These are phyloP conservation scores for Ogataea chonburiensis DNA, from an alignment of 805 yeast genomes.

Conservation along the genomic window DNA sequence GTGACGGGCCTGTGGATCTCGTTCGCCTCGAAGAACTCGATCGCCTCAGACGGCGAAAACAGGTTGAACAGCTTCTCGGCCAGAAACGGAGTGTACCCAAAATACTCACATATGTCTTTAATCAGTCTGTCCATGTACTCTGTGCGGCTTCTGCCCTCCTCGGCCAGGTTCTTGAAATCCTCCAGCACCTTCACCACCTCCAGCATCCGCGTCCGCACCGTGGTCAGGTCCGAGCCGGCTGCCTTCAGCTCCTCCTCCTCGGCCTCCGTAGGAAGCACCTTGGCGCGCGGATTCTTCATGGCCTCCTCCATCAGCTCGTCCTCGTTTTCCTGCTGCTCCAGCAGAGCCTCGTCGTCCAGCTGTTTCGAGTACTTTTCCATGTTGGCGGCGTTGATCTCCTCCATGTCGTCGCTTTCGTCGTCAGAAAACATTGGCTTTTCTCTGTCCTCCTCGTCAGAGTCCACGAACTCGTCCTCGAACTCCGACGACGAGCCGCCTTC, in stretches of 20 bases:
- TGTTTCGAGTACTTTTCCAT: conserved; percentile 75
- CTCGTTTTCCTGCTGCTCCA: conserved; percentile 62
- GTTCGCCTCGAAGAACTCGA: conserved; percentile 98
- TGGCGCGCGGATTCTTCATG: conserved; percentile 67
- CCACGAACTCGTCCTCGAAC: conserved; percentile 33
- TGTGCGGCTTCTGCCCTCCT: conserved; percentile 81
- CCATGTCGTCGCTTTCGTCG: conserved; percentile 68
- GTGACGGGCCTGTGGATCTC: conserved; percentile 96
- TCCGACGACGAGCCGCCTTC: conserved; percentile 48
- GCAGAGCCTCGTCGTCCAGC: conserved; percentile 58
- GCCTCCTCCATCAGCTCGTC: conserved; percentile 59
- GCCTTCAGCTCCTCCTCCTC: conserved; percentile 56
- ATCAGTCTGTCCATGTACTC: conserved; percentile 79
- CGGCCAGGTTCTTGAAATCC: conserved; percentile 78
- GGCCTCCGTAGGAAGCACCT: conserved; percentile 67
- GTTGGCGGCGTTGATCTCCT: conserved; percentile 72
- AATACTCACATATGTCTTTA: conserved; percentile 86
- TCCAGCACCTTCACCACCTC: conserved; percentile 93
- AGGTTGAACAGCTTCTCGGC: conserved; percentile 92
- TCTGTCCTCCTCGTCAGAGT: conserved; percentile 61
- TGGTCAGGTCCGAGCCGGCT: conserved; percentile 71
- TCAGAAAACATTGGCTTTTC: conserved; percentile 80
- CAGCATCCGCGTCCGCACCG: conserved; percentile 89
- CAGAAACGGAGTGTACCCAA: conserved; percentile 86
- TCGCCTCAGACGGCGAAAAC: conserved; percentile 92